phyloP scores from a whole-genome alignment of 2,329 filamentous ascomycete genomes.

The Thielaviopsis populi region DNA sequence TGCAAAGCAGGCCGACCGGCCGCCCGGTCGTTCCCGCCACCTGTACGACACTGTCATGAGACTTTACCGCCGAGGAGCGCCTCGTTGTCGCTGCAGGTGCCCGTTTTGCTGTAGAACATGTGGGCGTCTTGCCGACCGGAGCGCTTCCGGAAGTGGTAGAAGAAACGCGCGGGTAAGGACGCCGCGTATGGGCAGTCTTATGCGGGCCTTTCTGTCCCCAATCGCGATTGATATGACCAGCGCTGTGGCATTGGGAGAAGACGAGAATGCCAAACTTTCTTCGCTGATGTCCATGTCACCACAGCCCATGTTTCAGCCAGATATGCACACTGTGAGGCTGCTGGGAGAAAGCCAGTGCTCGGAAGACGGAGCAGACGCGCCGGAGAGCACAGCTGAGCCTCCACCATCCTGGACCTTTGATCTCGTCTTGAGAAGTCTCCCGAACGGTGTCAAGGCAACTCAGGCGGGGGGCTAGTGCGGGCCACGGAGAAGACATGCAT shows the following conservation, averaged over 20 bases:
- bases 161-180: background rate
- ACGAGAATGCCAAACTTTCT: background rate
- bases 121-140: background rate
- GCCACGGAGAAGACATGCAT: background rate
- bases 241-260: background rate
- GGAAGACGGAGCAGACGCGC: background rate
- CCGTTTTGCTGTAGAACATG: conserved; percentile 8
- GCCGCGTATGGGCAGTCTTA: conserved; percentile 1
- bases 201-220: conserved; percentile 2
- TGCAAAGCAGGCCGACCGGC: background rate
- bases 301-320: background rate
- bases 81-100: conserved; percentile 1
- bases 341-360: background rate
- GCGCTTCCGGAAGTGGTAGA: background rate
- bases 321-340: background rate
- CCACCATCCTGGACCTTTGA: background rate
- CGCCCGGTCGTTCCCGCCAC: background rate
- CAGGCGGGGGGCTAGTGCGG: background rate
- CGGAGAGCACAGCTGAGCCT: background rate
- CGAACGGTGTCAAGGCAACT: background rate
- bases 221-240: background rate
- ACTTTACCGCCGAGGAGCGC: background rate
- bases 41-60: conserved; percentile 2
- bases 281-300: background rate
- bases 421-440: background rate